These are phyloP conservation scores for Eucalyptus viminalis DNA, from an alignment of 345 rosid species.

Conservation along the genomic window DNA sequence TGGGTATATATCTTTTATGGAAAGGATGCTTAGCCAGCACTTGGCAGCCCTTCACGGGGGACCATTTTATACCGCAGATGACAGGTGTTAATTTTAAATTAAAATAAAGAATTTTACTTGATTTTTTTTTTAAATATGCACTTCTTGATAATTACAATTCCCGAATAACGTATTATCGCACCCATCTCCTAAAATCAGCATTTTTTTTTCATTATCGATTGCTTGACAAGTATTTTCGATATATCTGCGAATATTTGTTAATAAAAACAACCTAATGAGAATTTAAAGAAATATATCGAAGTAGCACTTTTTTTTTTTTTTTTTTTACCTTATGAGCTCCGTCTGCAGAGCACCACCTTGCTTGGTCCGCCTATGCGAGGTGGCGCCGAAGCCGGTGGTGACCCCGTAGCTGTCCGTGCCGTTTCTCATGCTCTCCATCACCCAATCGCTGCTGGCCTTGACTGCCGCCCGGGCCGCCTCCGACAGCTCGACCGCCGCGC, in stretches of 20 bases:
- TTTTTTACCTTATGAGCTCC: conserved; percentile 56
- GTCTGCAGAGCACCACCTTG: conserved; percentile 59
- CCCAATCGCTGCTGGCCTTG: conserved; percentile 79
- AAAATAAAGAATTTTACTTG: background rate
- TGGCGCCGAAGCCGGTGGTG: conserved; percentile 71
- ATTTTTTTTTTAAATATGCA: background rate
- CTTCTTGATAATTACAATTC: background rate
- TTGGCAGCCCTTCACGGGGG: background rate
- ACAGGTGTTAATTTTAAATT: background rate
- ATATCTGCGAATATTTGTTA: background rate
- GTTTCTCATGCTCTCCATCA: conserved; percentile 64
- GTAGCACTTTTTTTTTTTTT: background rate
- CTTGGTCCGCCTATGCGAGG: conserved; percentile 66
- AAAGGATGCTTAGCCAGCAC: background rate
- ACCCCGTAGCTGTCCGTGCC: conserved; percentile 68
- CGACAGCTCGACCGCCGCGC: conserved; percentile 32
- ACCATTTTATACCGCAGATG: background rate
- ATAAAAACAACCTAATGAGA: background rate
- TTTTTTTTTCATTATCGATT: background rate
- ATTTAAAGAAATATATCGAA: background rate
- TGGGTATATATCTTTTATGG: background rate
- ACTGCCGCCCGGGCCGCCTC: conserved; percentile 47
- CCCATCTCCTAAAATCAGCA: background rate
- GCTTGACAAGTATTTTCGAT: background rate
- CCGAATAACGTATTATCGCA: background rate